Evolutionary conservation across 345 rosid species (phyloP), one percentile per base, ranked within the genome.

Genomic region (Lepidium sativum): DNA sequence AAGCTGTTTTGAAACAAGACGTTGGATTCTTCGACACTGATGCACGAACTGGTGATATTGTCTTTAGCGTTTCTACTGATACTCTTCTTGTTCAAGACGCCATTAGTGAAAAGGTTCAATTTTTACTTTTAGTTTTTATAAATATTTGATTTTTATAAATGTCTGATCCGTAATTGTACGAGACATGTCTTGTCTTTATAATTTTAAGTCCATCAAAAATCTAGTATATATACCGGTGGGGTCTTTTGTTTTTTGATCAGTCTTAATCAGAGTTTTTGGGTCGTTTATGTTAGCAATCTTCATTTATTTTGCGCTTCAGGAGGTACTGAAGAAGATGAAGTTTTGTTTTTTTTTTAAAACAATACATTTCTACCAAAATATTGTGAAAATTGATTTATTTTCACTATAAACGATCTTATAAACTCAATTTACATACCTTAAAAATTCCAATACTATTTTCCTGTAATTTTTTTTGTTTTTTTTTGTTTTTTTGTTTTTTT

Each of bases 71-170:
- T 71, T 94, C 99, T 17, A 94, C 99, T 8, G 99, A 94, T 75
- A 94, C 99, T 55, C 88, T 94, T 65, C 97, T 94, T 37, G 97
- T 94, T 65, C 99, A 94, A 88, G 99, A 94, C 69, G 99, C 99
- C 82, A 94, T 94, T 65, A 90, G 99, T 53, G 97, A 94, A 73
- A 94, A 94, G 97, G 98, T 92, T 47, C 31, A 33, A 3, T 14
- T 25, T n/a, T 31, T 15, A 25, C 38, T 20, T 51, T 16, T n/a
- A 14, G 40, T 14, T 42, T 33, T 14, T 38, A 17, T 6, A 16
- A 4, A 2, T n/a, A n/a, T n/a, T n/a, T 20, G 2, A 20, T 25
- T 25, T 25, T 4, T 25, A 4, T 4, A 0, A 25, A 25, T 25
- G 4, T 25, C 33, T 40, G 66, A 41, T 60, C 7, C 25, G 35